Conservation (phyloP, 148 eudicot genomes). For the Vaccinium vitisidaea region DNA sequence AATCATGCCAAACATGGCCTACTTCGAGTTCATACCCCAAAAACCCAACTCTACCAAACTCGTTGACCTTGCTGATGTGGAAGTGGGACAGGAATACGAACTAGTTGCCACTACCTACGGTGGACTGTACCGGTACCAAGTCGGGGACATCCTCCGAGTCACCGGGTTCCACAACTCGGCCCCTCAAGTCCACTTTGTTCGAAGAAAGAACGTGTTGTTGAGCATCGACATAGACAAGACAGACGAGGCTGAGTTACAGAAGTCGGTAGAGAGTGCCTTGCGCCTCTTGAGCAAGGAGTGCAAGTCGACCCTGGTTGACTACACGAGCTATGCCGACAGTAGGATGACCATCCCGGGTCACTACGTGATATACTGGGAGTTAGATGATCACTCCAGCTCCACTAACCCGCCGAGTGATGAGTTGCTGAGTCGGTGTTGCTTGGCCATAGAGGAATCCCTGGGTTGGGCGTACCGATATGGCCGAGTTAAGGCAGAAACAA, state of each 20-base stretch:
- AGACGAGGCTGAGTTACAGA: neutral
- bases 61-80: neutral
- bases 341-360: conserved; percentile 63
- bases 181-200: neutral
- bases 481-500: conserved; percentile 58
- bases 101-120: neutral
- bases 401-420: conserved; percentile 30
- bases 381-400: conserved; percentile 35
- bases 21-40: conserved; percentile 3
- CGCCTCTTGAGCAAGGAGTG: conserved; percentile 10
- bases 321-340: conserved; percentile 77
- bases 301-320: conserved; percentile 62
- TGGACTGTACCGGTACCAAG: neutral
- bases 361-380: conserved; percentile 74
- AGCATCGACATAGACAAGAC: neutral
- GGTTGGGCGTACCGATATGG: conserved; percentile 69
- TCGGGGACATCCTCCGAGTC: neutral
- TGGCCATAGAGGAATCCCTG: conserved; percentile 67
- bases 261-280: neutral
- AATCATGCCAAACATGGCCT: conserved; percentile 1
- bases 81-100: neutral
- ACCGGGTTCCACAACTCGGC: conserved; percentile 1
- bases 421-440: conserved; percentile 56
- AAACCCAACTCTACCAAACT: neutral
- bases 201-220: neutral